These are phyloP conservation scores for Apiotrichum siamense DNA, from an alignment of 1,284 basidiomycete species.

Conservation along the genomic window DNA sequence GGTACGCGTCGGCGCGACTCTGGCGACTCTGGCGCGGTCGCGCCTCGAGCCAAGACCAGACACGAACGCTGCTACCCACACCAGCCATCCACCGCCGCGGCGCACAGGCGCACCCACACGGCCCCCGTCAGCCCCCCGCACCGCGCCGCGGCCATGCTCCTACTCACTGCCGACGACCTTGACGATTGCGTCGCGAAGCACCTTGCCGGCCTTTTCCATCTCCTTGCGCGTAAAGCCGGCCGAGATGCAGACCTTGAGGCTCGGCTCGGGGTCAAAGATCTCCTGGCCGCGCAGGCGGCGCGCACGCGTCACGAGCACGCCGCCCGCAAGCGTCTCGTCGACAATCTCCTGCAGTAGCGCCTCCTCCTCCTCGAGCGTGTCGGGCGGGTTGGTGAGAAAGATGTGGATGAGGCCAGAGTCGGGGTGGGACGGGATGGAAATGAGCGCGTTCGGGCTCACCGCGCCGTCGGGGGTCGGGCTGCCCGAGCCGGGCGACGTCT, in stretches of 20 bases:
- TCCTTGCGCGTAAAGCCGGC: constrained; percentile 80
- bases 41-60: too few relatives aligned
- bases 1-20: too few relatives aligned
- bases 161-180: constrained; percentile 53
- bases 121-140: too few relatives aligned
- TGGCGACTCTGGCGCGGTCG: too few relatives aligned
- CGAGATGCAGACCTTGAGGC: constrained; percentile 74
- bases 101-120: too few relatives aligned
- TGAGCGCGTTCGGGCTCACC: constrained; percentile 54
- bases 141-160: background rate
- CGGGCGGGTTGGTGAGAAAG: constrained; percentile 53
- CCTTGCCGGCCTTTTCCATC: constrained; percentile 74
- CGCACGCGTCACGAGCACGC: constrained; percentile 74
- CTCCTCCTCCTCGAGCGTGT: constrained; percentile 64
- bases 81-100: too few relatives aligned
- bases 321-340: constrained; percentile 69
- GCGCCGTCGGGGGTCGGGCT: background rate
- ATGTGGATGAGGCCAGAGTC: constrained; percentile 85
- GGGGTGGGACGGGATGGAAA: constrained; percentile 76
- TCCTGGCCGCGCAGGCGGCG: constrained; percentile 77
- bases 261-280: constrained; percentile 72
- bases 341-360: constrained; percentile 76
- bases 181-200: constrained; percentile 66
- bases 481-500: constrained; percentile 1
- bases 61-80: too few relatives aligned